Evolutionary conservation across 1,139 yeast genomes (phyloP).

Genomic region (Insectozyma bohioensis): DNA sequence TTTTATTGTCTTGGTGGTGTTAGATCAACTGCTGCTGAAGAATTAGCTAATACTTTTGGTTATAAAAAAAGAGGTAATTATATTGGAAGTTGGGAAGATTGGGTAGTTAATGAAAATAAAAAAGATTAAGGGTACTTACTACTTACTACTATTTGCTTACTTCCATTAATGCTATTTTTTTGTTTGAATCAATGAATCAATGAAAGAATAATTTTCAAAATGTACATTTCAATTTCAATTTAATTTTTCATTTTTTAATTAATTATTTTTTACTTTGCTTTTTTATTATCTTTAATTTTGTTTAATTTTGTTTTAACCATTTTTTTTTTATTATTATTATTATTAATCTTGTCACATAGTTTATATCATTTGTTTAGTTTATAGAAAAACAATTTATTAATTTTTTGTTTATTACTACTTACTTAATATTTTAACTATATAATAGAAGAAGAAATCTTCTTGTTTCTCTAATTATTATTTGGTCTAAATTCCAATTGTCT

Average conservation of each 20-base stretch:
- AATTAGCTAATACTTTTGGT: constrained; percentile 86
- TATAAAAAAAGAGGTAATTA: constrained; percentile 77
- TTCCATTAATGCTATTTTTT: too few species aligned
- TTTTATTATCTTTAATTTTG: too few species aligned
- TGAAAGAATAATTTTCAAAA: neutral
- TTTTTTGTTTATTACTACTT: constrained; percentile 1
- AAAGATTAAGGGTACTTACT: constrained; percentile 6
- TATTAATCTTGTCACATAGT: constrained; percentile 11
- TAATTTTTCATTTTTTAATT: neutral
- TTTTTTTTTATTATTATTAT: too few species aligned
- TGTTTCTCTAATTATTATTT: constrained; percentile 4
- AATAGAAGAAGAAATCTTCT: neutral
- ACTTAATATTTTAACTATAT: too few species aligned
- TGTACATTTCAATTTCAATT: neutral
- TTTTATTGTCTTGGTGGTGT: constrained; percentile 95
- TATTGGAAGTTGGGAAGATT: constrained; percentile 82
- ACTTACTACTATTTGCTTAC: too few species aligned
- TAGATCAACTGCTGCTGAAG: constrained; percentile 88
- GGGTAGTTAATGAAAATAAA: constrained; percentile 56
- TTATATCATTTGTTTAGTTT: constrained; percentile 4
- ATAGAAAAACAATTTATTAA: neutral
- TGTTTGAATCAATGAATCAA: too few species aligned
- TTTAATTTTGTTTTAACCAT: too few species aligned
- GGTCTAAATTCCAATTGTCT: constrained; percentile 63
- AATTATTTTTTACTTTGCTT: constrained; percentile 3